These are phyloP conservation scores for Pseudozyma tsukubaensis DNA, from an alignment of 1,284 basidiomycete genomes.

Conservation along the genomic window DNA sequence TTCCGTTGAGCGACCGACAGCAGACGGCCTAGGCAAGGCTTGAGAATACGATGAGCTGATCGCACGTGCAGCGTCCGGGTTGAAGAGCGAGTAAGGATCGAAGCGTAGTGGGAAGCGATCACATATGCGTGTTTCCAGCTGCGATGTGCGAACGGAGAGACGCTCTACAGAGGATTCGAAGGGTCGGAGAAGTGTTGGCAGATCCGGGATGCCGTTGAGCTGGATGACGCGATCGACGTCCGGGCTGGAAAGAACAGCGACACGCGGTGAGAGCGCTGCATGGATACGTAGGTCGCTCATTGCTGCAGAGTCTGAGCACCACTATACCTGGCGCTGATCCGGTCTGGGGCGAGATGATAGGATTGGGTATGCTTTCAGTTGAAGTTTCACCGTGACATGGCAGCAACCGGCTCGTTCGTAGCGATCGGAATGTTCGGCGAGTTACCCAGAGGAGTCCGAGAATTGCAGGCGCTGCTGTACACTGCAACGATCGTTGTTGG, in stretches of 20 bases:
- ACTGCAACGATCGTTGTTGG: background rate
- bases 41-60: conserved; percentile 15
- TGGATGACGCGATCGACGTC: conserved; percentile 55
- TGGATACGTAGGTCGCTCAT: conserved; percentile 56
- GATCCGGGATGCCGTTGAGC: conserved; percentile 51
- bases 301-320: background rate
- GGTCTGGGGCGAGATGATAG: no score
- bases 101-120: conserved; percentile 62
- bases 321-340: no score
- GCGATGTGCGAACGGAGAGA: conserved; percentile 61
- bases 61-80: conserved; percentile 15
- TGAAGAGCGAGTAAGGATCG: conserved; percentile 54
- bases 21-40: conserved; percentile 19
- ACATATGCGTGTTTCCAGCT: conserved; percentile 57
- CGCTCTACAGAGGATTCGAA: conserved; percentile 55
- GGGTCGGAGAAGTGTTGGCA: conserved; percentile 59
- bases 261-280: conserved; percentile 58
- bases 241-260: conserved; percentile 58
- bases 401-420: background rate
- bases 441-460: no score
- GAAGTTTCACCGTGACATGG: conserved; percentile 3
- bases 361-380: background rate
- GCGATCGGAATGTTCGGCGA: background rate
- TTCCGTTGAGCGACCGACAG: conserved; percentile 22
- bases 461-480: no score